These are phyloP conservation scores for Aspergillus affinis DNA, from an alignment of 495 filamentous ascomycete genomes.

Conservation along the genomic window DNA sequence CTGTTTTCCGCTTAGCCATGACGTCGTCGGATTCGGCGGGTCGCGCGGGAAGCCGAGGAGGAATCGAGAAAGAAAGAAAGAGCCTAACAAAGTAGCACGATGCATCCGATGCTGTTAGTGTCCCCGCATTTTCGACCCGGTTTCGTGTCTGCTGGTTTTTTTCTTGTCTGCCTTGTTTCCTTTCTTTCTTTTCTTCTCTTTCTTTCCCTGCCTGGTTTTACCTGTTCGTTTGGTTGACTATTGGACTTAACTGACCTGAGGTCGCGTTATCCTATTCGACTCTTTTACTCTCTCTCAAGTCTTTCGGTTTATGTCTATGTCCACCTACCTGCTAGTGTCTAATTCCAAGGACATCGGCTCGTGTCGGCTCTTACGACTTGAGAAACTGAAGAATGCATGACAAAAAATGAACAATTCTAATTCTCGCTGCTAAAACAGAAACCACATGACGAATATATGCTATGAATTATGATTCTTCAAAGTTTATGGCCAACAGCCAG, in stretches of 20 bases:
- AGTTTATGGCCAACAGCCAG: background rate
- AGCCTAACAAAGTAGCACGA: too few species aligned
- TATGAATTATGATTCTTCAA: background rate
- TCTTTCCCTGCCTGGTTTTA: background rate
- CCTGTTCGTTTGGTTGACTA: background rate
- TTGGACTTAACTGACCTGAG: too few species aligned
- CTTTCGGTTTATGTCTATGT: too few species aligned
- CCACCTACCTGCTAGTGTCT: too few species aligned
- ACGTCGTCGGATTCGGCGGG: background rate
- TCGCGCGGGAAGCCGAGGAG: background rate
- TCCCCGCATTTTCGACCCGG: conserved; percentile 4
- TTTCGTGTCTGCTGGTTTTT: too few species aligned
- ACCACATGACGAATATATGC: background rate
- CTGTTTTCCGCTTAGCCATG: too few species aligned
- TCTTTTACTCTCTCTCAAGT: background rate
- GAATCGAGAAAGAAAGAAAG: too few species aligned
- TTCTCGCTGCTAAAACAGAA: background rate
- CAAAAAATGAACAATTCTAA: background rate
- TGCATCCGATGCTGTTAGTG: background rate
- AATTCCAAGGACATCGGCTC: too few species aligned
- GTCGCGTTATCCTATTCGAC: too few species aligned
- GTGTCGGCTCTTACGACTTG: background rate
- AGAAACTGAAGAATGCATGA: background rate
- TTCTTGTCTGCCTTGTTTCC: background rate
- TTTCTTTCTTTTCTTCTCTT: background rate